Base-by-base conservation (phyloP, 2,329 filamentous ascomycete genomes). In the Chaetomium sp. region DNA sequence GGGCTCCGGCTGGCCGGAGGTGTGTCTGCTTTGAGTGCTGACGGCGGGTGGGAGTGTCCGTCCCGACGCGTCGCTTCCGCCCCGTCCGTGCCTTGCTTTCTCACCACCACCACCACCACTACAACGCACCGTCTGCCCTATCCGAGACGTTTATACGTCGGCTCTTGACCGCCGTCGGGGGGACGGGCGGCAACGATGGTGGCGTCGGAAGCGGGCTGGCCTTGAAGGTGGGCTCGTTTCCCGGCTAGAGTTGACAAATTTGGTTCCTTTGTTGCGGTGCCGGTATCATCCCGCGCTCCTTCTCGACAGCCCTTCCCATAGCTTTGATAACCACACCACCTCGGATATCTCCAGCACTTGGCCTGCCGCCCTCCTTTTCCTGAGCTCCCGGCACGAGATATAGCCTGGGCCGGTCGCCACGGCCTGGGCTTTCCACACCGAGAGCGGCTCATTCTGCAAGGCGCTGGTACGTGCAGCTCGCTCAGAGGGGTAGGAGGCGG, bases 201-300 rank as follows among this genome's bases (percentile, higher is more conserved):
- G 27, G 51, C 7, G 53, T 56, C 54, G 54, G 54, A 57, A 57
- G 54, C 21, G 54, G 54, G 53, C 53, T 56, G n/a, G 53, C 23
- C 19, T 27, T 27, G 4, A 8, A 21, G 47, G 47, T 5, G 47
- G 47, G 21, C 21, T 50, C 23, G 47, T 21, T 25, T 50, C 47
- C 47, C 21, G 47, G 21, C 5, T 5, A 13, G 50, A n/a, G 50
- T 29, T 27, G 13, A 29, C 27, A 8, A 16, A 42, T 42, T 6
- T 53, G 50, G 50, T 53, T 53, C 25, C 25, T 31, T 29, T 50
- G 47, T 29, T 53, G 31, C 12, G 25, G 9, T 53, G 8, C 27
- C 50, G 50, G 25, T 27, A 31, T n/a, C 50, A 42, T 53, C 25
- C 50, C 50, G 50, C 16, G 2, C 5, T 27, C 13, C 8, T 5